Evolutionary conservation across 495 filamentous ascomycete species (phyloP).

Genomic region (Ramalina intermedia): DNA sequence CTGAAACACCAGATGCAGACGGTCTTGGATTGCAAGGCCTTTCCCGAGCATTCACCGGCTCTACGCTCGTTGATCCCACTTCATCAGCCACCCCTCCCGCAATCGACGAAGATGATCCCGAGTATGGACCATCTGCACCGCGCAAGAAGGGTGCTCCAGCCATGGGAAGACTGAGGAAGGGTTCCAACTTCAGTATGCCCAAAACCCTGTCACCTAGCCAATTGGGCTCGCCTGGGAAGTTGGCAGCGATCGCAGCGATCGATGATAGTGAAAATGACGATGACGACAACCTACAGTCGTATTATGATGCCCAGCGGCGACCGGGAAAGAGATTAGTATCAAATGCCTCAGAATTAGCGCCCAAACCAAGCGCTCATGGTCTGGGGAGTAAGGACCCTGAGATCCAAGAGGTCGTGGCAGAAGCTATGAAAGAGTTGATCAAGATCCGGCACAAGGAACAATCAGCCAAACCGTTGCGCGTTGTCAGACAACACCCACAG

Average conservation of each 20-base stretch:
- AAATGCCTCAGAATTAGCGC: background rate
- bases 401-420: slow-evolving; percentile 18
- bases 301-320: background rate
- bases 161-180: background rate
- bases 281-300: background rate
- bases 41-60: slow-evolving; percentile 5
- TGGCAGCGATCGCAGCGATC: background rate
- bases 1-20: background rate
- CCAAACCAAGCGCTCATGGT: background rate
- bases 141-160: background rate
- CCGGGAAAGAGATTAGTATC: background rate
- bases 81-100: slow-evolving; percentile 1
- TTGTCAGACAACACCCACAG: slow-evolving; percentile 19
- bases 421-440: slow-evolving; percentile 22
- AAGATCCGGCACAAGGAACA: slow-evolving; percentile 20
- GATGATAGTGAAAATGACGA: background rate
- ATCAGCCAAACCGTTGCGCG: slow-evolving; percentile 19
- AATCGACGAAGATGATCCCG: slow-evolving; percentile 4
- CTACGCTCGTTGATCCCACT: slow-evolving; percentile 6
- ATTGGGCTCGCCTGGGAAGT: background rate
- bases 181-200: background rate
- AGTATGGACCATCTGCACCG: background rate
- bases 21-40: slow-evolving; percentile 3
- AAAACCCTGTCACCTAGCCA: slow-evolving; percentile 1
- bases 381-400: slow-evolving; percentile 6